A percentile compares a stretch with the other conserved stretches of the same genome.
phyloP scores from a whole-genome alignment of 306 rosid genomes.

The Inga laurina region DNA sequence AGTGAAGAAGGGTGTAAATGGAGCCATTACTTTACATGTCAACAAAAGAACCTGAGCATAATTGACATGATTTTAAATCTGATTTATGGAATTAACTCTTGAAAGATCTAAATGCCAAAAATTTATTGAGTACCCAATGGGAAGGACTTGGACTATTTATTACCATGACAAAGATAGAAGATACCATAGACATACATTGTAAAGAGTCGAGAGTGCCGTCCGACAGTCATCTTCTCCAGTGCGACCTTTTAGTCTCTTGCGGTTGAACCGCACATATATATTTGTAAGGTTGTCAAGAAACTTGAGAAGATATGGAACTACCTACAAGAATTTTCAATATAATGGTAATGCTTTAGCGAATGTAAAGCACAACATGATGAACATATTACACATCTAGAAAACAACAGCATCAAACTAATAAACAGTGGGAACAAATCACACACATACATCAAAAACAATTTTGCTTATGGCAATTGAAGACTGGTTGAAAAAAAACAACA shows the following conservation, averaged over 20 bases:
- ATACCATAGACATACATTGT: conserved; percentile 57
- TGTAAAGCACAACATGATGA: not conserved
- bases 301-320: conserved; percentile 93
- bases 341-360: conserved; percentile 18
- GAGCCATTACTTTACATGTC: conserved; percentile 98
- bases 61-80: conserved; percentile 17
- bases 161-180: conserved; percentile 6
- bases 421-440: conserved; percentile 11
- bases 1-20: conserved; percentile 95
- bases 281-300: conserved; percentile 96
- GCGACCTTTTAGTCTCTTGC: conserved; percentile 98
- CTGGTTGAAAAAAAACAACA: not conserved
- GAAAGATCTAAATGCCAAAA: conserved; percentile 5
- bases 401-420: not conserved
- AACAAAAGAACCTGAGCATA: conserved; percentile 77
- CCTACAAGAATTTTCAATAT: conserved; percentile 46
- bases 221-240: conserved; percentile 94
- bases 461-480: conserved; percentile 2
- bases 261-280: conserved; percentile 92
- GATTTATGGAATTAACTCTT: conserved; percentile 9
- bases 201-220: conserved; percentile 90
- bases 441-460: conserved; percentile 17
- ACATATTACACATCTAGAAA: not conserved
- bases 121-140: not conserved
- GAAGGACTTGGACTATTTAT: not conserved